Percentiles rank a stretch among this genome's conserved stretches.
phyloP scores from a whole-genome alignment of 768 basidiomycete species.

The Xerocomus spinulosus region DNA sequence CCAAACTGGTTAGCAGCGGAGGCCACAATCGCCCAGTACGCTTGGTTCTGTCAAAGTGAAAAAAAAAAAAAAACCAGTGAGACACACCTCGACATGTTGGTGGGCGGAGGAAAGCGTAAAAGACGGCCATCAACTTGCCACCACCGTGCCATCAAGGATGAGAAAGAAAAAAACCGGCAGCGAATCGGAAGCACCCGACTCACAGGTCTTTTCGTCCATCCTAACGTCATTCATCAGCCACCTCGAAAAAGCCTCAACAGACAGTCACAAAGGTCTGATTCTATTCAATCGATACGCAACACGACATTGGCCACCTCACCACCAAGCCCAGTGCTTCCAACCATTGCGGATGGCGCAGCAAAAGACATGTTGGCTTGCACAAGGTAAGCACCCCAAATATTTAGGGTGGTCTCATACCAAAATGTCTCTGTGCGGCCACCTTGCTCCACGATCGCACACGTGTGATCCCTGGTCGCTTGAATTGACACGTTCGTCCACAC shows the following conservation, averaged over 20 bases:
- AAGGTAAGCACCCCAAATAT: slow-evolving; percentile 40
- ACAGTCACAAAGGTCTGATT: not conserved
- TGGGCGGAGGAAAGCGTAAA: too few species aligned
- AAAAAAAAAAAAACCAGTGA: too few species aligned
- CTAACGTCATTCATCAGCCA: not conserved
- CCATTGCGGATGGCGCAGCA: slow-evolving; percentile 35
- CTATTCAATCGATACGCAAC: slow-evolving; percentile 19
- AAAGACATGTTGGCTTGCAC: slow-evolving; percentile 41
- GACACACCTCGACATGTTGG: too few species aligned
- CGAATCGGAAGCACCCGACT: not conserved
- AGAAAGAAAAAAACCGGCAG: too few species aligned
- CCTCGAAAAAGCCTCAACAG: not conserved
- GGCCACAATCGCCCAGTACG: too few species aligned
- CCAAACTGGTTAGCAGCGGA: too few species aligned
- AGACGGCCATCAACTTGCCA: too few species aligned
- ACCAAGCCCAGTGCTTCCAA: slow-evolving; percentile 34
- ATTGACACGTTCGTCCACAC: slow-evolving; percentile 35
- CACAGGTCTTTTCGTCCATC: not conserved
- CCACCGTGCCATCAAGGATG: too few species aligned
- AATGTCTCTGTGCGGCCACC: slow-evolving; percentile 15
- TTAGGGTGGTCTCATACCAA: slow-evolving; percentile 36
- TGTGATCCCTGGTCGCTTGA: slow-evolving; percentile 34
- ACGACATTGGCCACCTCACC: slow-evolving; percentile 32
- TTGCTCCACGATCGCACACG: slow-evolving; percentile 29
- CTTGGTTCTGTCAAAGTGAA: too few species aligned